Conservation (phyloP, 2,329 filamentous ascomycete species). For the Neoscytalidium dimidiatum region DNA sequence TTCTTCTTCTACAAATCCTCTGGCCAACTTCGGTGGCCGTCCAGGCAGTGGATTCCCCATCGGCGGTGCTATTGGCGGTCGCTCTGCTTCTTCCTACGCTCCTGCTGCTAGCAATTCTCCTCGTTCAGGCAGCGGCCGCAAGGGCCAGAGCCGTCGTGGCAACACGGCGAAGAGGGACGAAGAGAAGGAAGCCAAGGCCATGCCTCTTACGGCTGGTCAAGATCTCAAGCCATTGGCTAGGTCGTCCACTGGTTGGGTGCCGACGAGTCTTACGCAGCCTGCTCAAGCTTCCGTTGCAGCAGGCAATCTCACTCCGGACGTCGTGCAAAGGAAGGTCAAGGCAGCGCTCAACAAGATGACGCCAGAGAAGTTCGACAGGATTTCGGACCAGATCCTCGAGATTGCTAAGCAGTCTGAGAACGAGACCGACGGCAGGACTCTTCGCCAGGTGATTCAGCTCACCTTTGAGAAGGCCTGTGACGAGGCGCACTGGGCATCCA, state of each 20-base stretch:
- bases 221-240: conserved; percentile 78
- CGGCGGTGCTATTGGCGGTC: conserved; percentile 59
- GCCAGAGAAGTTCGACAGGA: conserved; percentile 96
- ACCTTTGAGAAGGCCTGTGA: conserved; percentile 99
- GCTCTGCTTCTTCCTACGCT: conserved; percentile 62
- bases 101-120: conserved; percentile 70
- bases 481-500: conserved; percentile 96
- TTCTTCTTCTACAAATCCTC: conserved; percentile 47
- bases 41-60: conserved; percentile 64
- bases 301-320: conserved; percentile 74
- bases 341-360: conserved; percentile 99
- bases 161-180: conserved; percentile 60
- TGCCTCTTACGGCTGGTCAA: conserved; percentile 85
- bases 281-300: conserved; percentile 45
- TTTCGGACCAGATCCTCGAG: conserved; percentile 86
- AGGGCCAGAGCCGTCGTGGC: conserved; percentile 51
- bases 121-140: conserved; percentile 64
- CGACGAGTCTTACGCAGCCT: conserved; percentile 64
- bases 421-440: conserved; percentile 87
- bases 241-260: conserved; percentile 85
- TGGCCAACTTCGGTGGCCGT: conserved; percentile 61
- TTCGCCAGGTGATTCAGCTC: conserved; percentile 97
- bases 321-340: conserved; percentile 99
- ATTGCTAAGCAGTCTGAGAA: conserved; percentile 96
- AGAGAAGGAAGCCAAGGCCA: conserved; percentile 74